These are phyloP conservation scores for Porphyrellus cyaneotinctus DNA, from an alignment of 768 basidiomycete species.

Conservation along the genomic window DNA sequence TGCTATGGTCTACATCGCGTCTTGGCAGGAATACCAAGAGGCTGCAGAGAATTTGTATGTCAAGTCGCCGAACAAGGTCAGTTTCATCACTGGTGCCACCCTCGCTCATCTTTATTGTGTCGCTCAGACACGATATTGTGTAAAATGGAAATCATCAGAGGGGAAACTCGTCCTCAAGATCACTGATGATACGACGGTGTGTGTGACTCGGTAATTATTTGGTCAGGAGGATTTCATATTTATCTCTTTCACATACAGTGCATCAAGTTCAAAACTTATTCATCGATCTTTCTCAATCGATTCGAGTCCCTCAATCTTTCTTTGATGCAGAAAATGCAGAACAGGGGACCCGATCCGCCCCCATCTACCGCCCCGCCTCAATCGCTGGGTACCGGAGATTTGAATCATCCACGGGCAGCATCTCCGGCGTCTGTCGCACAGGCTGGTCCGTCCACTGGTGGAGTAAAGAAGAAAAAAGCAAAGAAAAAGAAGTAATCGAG, in stretches of 20 bases:
- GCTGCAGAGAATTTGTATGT: slow-evolving; percentile 83
- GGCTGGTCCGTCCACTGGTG: slow-evolving; percentile 44
- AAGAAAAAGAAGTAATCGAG: slow-evolving; percentile 67
- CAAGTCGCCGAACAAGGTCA: slow-evolving; percentile 72
- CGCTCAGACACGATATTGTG: slow-evolving; percentile 77
- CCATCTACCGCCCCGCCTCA: slow-evolving; percentile 17
- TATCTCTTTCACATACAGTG: slow-evolving; percentile 49
- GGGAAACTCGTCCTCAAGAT: slow-evolving; percentile 91
- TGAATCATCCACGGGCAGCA: slow-evolving; percentile 29
- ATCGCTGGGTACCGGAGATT: slow-evolving; percentile 17
- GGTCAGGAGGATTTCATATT: not conserved
- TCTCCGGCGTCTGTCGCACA: slow-evolving; percentile 33
- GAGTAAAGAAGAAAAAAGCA: slow-evolving; percentile 78
- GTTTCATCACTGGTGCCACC: slow-evolving; percentile 16
- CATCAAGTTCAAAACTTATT: slow-evolving; percentile 93
- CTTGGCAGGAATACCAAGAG: slow-evolving; percentile 88
- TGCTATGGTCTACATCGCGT: slow-evolving; percentile 78
- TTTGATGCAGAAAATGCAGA: slow-evolving; percentile 84
- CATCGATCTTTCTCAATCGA: slow-evolving; percentile 92
- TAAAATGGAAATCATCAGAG: slow-evolving; percentile 86
- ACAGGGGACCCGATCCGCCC: slow-evolving; percentile 42
- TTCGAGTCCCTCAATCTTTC: slow-evolving; percentile 90
- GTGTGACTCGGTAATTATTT: slow-evolving; percentile 30
- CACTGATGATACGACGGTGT: slow-evolving; percentile 88
- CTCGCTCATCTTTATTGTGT: not conserved